A percentile compares a stretch with the other conserved stretches of the same genome.
Conservation (phyloP, 306 rosid genomes). For the Purshia tridentata region DNA sequence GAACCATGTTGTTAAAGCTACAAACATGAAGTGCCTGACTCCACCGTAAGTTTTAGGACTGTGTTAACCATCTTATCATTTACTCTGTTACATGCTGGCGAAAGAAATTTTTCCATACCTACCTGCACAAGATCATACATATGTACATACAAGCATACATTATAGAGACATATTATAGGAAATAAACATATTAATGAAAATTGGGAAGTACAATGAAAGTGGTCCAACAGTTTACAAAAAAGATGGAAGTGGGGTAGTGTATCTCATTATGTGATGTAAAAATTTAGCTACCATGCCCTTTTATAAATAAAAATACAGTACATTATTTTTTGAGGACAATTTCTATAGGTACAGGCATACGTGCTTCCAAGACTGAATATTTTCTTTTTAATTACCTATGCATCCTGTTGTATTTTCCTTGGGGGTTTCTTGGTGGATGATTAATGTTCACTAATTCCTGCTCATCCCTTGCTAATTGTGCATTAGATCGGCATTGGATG, state of each 20-base stretch:
- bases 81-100: neutral
- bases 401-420: neutral
- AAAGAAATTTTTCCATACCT: neutral
- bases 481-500: constrained; percentile 87
- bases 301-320: no score
- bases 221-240: no score
- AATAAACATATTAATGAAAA: no score
- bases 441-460: constrained; percentile 16
- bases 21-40: constrained; percentile 91
- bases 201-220: no score
- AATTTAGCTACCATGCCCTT: no score
- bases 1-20: constrained; percentile 74
- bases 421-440: constrained; percentile 13
- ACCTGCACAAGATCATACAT: neutral
- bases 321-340: no score
- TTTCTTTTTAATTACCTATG: neutral
- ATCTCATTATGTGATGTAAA: no score
- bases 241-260: no score
- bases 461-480: constrained; percentile 20
- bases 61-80: constrained; percentile 11
- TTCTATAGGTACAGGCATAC: neutral
- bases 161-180: neutral
- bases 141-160: neutral
- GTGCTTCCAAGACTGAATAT: neutral
- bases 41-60: constrained; percentile 59